Evolutionary conservation across 2,329 filamentous ascomycete genomes (phyloP).

Genomic region (Fusarium sp.): DNA sequence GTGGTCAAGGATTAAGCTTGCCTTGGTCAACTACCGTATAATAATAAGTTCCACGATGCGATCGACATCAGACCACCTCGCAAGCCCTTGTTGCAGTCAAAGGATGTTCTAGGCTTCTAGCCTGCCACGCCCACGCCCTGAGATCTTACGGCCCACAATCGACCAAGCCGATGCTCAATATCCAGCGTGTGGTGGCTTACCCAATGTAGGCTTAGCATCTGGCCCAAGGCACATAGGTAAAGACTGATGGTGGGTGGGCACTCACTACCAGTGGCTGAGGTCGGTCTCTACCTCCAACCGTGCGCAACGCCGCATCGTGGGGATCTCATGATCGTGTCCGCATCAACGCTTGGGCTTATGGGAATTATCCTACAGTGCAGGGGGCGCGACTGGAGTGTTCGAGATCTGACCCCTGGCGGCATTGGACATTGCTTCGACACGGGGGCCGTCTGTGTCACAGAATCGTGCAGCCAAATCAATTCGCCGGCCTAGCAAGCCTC

Average conservation of each 20-base stretch:
- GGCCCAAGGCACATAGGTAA: slow-evolving; percentile 6
- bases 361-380: slow-evolving; percentile 34
- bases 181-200: slow-evolving; percentile 24
- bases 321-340: slow-evolving; percentile 47
- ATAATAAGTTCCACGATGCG: slow-evolving; percentile 44
- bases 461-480: slow-evolving; percentile 18
- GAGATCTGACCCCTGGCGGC: slow-evolving; percentile 46
- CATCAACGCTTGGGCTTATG: slow-evolving; percentile 31
- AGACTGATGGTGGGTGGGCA: slow-evolving; percentile 29
- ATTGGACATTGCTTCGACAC: slow-evolving; percentile 37
- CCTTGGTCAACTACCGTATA: slow-evolving; percentile 20
- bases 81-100: slow-evolving; percentile 44
- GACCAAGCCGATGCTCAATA: slow-evolving; percentile 21
- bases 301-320: slow-evolving; percentile 49
- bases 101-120: slow-evolving; percentile 44
- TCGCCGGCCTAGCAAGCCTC: slow-evolving; percentile 7
- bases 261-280: slow-evolving; percentile 24
- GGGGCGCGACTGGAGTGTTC: slow-evolving; percentile 19
- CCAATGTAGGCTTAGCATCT: slow-evolving; percentile 21
- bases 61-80: slow-evolving; percentile 50
- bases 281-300: slow-evolving; percentile 36
- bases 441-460: slow-evolving; percentile 25
- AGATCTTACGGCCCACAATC: slow-evolving; percentile 30
- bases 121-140: slow-evolving; percentile 36
- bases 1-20: slow-evolving; percentile 27